Evolutionary conservation across 768 basidiomycete species (phyloP).

Genomic region (Psilocybe azurescens): DNA sequence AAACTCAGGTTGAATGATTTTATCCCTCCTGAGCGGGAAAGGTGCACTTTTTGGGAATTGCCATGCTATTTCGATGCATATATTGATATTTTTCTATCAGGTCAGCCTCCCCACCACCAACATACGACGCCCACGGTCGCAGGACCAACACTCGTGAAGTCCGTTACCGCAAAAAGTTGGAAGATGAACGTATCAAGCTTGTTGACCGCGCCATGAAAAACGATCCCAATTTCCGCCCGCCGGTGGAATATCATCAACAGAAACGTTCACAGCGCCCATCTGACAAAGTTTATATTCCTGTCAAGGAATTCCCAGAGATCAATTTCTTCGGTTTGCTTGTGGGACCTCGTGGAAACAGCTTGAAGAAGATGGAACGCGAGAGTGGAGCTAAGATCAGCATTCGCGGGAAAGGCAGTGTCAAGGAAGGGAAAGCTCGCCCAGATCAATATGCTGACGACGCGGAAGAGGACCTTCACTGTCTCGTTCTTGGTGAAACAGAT

Average conservation of each 20-base stretch:
- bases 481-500: conserved; percentile 90
- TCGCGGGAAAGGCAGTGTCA: conserved; percentile 97
- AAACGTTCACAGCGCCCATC: conserved; percentile 93
- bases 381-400: conserved; percentile 99
- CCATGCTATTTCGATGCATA: conserved; percentile 27
- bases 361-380: conserved; percentile 99
- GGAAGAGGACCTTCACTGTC: conserved; percentile 98
- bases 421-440: conserved; percentile 96
- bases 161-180: conserved; percentile 94
- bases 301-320: conserved; percentile 99
- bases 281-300: conserved; percentile 99
- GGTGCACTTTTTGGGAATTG: conserved; percentile 48
- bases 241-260: conserved; percentile 94
- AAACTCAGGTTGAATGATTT: conserved; percentile 94
- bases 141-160: conserved; percentile 99
- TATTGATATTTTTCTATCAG: conserved; percentile 44
- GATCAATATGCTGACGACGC: conserved; percentile 96
- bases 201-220: conserved; percentile 97
- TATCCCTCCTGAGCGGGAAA: conserved; percentile 93
- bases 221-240: conserved; percentile 97
- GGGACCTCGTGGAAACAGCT: conserved; percentile 96
- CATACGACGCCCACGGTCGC: conserved; percentile 96
- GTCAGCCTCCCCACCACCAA: conserved; percentile 96
- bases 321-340: conserved; percentile 99
- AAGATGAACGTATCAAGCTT: conserved; percentile 90